These are phyloP conservation scores for Umbelopsis sp. DNA, from an alignment of 192 early-diverging fungal species.

Conservation along the genomic window DNA sequence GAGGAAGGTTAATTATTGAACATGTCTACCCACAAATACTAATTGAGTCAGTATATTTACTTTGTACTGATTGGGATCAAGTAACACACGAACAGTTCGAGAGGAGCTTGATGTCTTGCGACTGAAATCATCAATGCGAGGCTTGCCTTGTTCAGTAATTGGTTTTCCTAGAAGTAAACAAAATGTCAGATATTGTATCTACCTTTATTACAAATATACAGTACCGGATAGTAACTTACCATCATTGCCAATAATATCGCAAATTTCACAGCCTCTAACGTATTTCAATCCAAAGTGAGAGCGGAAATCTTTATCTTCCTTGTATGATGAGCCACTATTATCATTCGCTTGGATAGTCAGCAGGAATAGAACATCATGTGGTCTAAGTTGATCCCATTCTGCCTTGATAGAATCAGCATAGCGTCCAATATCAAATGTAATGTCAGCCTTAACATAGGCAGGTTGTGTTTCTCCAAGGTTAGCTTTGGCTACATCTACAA, in stretches of 20 bases:
- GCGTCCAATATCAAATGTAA: constrained; percentile 60
- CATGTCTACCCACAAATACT: not conserved
- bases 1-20: not conserved
- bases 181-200: constrained; percentile 2
- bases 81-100: constrained; percentile 71
- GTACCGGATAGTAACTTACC: constrained; percentile 49
- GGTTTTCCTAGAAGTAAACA: constrained; percentile 26
- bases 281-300: constrained; percentile 73
- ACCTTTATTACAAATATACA: constrained; percentile 28
- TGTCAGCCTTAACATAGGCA: constrained; percentile 77
- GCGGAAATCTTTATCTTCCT: constrained; percentile 55
- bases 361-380: constrained; percentile 91
- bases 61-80: constrained; percentile 91
- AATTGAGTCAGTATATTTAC: constrained; percentile 16
- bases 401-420: constrained; percentile 71
- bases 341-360: constrained; percentile 65
- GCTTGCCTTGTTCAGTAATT: constrained; percentile 47
- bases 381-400: constrained; percentile 88
- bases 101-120: constrained; percentile 40
- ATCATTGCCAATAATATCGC: constrained; percentile 71
- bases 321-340: constrained; percentile 39
- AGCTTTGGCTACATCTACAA: constrained; percentile 75
- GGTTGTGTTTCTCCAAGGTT: constrained; percentile 72
- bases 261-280: constrained; percentile 87
- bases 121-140: constrained; percentile 34